These are phyloP conservation scores for Mycena chlorophos DNA, from an alignment of 768 basidiomycete genomes.

Conservation along the genomic window DNA sequence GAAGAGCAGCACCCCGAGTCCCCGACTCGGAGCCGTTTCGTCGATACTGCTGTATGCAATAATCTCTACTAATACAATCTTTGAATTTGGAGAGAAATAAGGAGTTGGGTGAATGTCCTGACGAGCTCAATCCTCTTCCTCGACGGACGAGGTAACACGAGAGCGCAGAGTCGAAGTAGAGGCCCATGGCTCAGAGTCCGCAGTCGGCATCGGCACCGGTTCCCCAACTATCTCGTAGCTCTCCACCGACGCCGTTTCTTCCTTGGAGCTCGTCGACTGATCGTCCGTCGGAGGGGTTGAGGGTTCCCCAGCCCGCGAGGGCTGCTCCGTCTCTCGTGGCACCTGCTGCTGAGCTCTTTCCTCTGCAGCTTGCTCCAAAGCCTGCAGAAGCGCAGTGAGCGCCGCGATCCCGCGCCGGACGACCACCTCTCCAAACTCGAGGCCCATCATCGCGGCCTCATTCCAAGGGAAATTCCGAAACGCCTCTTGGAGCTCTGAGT, in stretches of 20 bases:
- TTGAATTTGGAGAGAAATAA: no score
- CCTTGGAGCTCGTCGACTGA: background rate
- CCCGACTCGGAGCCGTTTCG: no score
- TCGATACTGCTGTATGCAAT: no score
- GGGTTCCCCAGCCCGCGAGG: background rate
- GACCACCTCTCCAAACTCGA: background rate
- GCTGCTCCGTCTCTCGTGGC: no score
- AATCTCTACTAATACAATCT: no score
- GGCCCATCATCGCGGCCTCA: background rate
- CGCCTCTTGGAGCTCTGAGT: background rate
- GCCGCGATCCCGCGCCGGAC: background rate
- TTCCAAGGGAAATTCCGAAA: background rate
- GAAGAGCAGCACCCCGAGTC: no score
- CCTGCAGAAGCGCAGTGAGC: background rate
- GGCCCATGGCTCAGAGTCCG: no score
- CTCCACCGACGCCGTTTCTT: background rate
- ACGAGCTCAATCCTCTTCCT: no score
- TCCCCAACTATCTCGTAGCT: background rate
- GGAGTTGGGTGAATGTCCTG: no score
- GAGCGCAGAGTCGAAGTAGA: background rate
- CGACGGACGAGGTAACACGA: background rate
- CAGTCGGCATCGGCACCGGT: background rate
- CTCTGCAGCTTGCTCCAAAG: background rate
- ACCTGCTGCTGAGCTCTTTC: background rate
- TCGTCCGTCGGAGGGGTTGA: background rate